These are phyloP conservation scores for Paecilomyces variotii DNA, from an alignment of 2,329 filamentous ascomycete genomes.

Conservation along the genomic window DNA sequence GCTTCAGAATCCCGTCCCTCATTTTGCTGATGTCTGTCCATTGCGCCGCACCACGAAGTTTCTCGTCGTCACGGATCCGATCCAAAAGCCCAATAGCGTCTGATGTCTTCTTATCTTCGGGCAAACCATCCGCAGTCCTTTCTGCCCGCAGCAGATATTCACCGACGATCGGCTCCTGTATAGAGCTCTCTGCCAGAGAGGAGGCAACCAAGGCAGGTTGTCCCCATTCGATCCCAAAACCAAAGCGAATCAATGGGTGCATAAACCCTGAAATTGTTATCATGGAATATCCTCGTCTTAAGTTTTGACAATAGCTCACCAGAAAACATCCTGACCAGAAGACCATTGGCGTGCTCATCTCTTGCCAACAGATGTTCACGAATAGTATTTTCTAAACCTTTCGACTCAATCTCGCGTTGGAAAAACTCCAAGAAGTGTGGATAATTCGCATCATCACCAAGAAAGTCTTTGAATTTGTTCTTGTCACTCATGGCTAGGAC, in stretches of 20 bases:
- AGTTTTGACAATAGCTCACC: conserved; percentile 33
- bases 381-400: conserved; percentile 55
- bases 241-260: conserved; percentile 77
- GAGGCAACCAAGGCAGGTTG: conserved; percentile 77
- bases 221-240: conserved; percentile 74
- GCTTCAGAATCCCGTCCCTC: conserved; percentile 57
- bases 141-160: conserved; percentile 42
- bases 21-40: conserved; percentile 56
- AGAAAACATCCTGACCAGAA: conserved; percentile 61
- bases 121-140: conserved; percentile 23
- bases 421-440: conserved; percentile 71
- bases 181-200: conserved; percentile 66
- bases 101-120: conserved; percentile 21
- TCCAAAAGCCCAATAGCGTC: conserved; percentile 54
- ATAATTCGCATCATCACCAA: conserved; percentile 61
- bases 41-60: conserved; percentile 46
- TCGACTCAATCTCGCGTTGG: conserved; percentile 59
- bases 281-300: not conserved
- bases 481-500: conserved; percentile 52
- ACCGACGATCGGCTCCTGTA: conserved; percentile 54
- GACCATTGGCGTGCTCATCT: conserved; percentile 56
- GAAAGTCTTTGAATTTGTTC: conserved; percentile 47
- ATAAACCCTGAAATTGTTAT: conserved; percentile 49
- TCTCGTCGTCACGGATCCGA: conserved; percentile 49
- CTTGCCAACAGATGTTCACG: conserved; percentile 61